Conservation (phyloP, 768 basidiomycete species). For the Cyclocybe cylindracea region DNA sequence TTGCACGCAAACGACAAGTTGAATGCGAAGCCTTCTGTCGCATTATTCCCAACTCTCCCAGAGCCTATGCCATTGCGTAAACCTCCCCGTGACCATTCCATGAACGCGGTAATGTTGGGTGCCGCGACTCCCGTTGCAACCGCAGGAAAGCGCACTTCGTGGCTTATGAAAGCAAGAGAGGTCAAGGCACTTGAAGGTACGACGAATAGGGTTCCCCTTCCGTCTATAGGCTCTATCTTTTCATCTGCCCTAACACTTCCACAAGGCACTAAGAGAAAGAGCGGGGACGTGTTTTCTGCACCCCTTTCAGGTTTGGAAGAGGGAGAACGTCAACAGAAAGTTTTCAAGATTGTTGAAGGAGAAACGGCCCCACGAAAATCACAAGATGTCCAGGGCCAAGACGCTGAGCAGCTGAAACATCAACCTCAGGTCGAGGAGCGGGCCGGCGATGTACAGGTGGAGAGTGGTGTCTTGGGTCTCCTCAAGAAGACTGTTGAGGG, state of each 20-base stretch:
- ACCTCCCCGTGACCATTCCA: conserved; percentile 44
- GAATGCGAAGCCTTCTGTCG: conserved; percentile 36
- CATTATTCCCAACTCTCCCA: conserved; percentile 64
- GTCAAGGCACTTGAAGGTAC: conserved; percentile 67
- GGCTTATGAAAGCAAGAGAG: conserved; percentile 78
- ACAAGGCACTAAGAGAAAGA: conserved; percentile 63
- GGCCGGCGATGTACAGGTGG: conserved; percentile 6
- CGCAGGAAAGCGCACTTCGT: conserved; percentile 71
- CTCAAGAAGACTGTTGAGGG: conserved; percentile 76
- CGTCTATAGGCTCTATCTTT: conserved; percentile 7
- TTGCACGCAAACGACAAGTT: conserved; percentile 15
- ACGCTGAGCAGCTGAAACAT: conserved; percentile 9
- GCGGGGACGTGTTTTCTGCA: conserved; percentile 43
- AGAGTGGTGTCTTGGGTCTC: conserved; percentile 59
- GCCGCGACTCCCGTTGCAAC: conserved; percentile 42
- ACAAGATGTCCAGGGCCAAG: conserved; percentile 34
- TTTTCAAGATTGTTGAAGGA: conserved; percentile 43
- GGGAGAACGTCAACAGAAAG: conserved; percentile 49
- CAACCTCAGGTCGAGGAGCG: not conserved
- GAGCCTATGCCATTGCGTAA: conserved; percentile 71
- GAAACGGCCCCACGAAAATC: conserved; percentile 31
- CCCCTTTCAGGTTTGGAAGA: conserved; percentile 28
- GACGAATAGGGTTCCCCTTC: conserved; percentile 32
- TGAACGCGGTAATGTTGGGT: conserved; percentile 28
- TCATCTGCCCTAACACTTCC: conserved; percentile 8